Evolutionary conservation across 2,329 filamentous ascomycete genomes (phyloP).

Genomic region (Parafenestella ontariensis): DNA sequence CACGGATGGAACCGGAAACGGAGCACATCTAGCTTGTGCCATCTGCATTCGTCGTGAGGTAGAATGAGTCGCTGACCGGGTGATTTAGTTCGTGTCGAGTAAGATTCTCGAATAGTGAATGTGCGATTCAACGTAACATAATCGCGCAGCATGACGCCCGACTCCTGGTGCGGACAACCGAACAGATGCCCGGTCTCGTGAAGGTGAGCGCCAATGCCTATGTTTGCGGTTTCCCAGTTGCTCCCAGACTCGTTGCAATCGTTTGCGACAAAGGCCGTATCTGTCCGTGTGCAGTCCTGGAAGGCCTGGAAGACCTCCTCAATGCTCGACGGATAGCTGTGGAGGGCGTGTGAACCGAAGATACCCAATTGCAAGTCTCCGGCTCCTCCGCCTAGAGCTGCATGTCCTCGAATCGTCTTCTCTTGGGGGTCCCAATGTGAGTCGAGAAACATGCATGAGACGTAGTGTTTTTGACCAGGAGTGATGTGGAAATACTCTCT

Average conservation of each 20-base stretch:
- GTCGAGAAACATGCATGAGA: constrained; percentile 86
- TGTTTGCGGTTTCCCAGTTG: constrained; percentile 94
- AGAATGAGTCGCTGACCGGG: constrained; percentile 76
- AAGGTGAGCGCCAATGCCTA: constrained; percentile 90
- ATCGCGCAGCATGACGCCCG: constrained; percentile 89
- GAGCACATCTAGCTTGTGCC: constrained; percentile 88
- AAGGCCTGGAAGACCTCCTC: constrained; percentile 92
- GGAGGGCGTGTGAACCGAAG: constrained; percentile 89
- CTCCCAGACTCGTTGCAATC: constrained; percentile 87
- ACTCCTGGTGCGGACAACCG: constrained; percentile 88
- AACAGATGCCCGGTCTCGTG: constrained; percentile 91
- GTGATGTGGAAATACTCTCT: constrained; percentile 76
- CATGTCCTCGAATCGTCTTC: constrained; percentile 78
- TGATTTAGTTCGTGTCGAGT: constrained; percentile 83
- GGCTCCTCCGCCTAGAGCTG: constrained; percentile 77
- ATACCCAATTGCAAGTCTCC: constrained; percentile 83
- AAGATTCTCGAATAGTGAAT: constrained; percentile 82
- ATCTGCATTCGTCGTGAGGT: constrained; percentile 82
- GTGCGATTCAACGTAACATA: constrained; percentile 84
- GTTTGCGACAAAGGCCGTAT: constrained; percentile 80
- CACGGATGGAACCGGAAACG: constrained; percentile 90
- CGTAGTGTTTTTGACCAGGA: constrained; percentile 83
- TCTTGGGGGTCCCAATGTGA: constrained; percentile 80
- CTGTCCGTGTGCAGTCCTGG: constrained; percentile 87
- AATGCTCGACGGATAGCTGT: constrained; percentile 87